Conservation (phyloP, 306 rosid species). For the Quillaja saponaria region DNA sequence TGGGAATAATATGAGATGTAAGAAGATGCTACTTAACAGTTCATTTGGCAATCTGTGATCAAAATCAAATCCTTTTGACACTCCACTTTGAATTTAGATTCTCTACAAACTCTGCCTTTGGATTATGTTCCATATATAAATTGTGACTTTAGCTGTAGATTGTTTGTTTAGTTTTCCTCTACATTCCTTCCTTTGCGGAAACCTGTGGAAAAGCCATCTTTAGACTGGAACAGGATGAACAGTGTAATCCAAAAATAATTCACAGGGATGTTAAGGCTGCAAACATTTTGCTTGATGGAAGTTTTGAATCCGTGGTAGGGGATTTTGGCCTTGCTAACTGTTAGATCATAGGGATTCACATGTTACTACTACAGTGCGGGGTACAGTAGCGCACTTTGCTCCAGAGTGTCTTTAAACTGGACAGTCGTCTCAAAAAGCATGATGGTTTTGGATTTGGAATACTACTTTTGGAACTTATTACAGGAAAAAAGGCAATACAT, state of each 20-base stretch:
- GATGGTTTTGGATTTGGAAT: constrained; percentile 96
- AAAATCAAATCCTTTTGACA: background rate
- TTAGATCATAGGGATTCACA: constrained; percentile 94
- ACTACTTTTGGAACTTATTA: constrained; percentile 84
- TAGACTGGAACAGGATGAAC: constrained; percentile 93
- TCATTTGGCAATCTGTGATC: background rate
- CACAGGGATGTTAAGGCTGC: constrained; percentile 99
- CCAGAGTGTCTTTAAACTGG: constrained; percentile 96
- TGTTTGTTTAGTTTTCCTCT: too few relatives aligned
- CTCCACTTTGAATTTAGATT: constrained; percentile 1
- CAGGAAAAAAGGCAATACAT: constrained; percentile 87
- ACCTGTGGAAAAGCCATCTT: constrained; percentile 69
- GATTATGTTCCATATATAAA: background rate
- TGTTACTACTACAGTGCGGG: constrained; percentile 95
- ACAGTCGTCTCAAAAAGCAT: constrained; percentile 90
- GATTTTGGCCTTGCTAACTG: constrained; percentile 97
- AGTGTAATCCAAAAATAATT: constrained; percentile 87
- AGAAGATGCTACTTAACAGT: constrained; percentile 5
- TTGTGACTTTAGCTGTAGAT: background rate
- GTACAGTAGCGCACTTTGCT: constrained; percentile 94
- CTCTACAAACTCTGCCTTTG: background rate
- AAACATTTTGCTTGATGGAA: constrained; percentile 82
- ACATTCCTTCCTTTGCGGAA: constrained; percentile 42
- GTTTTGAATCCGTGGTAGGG: constrained; percentile 95
- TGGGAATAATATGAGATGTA: background rate